Conservation (phyloP, 768 basidiomycete species). For the Suillus fuscotomentosus region DNA sequence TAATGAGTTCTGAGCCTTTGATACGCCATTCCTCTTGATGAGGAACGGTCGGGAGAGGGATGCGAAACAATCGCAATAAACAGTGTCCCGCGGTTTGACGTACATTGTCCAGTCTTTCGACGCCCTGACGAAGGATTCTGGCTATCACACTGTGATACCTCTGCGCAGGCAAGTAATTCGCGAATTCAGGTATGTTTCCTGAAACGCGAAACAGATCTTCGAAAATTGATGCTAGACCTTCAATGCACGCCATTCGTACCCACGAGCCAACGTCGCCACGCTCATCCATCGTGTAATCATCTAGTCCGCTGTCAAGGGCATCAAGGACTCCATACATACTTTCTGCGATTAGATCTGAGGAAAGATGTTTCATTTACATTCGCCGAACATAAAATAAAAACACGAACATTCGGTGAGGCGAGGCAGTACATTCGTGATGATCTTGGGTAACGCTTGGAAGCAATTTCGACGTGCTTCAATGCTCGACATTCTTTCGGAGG, state of each 20-base stretch:
- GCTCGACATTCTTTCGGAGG: conserved; percentile 37
- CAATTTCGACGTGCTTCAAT: conserved; percentile 63
- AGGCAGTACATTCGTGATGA: conserved; percentile 44
- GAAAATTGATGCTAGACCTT: conserved; percentile 56
- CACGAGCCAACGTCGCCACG: conserved; percentile 97
- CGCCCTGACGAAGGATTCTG: conserved; percentile 82
- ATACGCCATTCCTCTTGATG: conserved; percentile 51
- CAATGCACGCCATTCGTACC: conserved; percentile 80
- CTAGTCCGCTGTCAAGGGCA: conserved; percentile 66
- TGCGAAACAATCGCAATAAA: conserved; percentile 49
- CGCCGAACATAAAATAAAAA: conserved; percentile 12
- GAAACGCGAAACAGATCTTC: conserved; percentile 50
- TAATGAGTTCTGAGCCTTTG: conserved; percentile 44
- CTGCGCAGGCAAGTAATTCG: conserved; percentile 57
- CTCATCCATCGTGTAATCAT: conserved; percentile 92
- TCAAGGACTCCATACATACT: conserved; percentile 49
- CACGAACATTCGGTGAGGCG: conserved; percentile 45
- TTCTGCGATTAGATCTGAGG: conserved; percentile 47
- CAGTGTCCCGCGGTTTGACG: conserved; percentile 74
- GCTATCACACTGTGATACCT: conserved; percentile 57
- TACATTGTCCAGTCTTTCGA: conserved; percentile 90
- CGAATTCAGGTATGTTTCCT: conserved; percentile 41
- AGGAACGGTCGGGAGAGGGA: conserved; percentile 42
- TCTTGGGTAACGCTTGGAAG: conserved; percentile 42
- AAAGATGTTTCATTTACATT: conserved; percentile 9